Conservation (phyloP, 495 filamentous ascomycete genomes). For the Penicillium canescens region DNA sequence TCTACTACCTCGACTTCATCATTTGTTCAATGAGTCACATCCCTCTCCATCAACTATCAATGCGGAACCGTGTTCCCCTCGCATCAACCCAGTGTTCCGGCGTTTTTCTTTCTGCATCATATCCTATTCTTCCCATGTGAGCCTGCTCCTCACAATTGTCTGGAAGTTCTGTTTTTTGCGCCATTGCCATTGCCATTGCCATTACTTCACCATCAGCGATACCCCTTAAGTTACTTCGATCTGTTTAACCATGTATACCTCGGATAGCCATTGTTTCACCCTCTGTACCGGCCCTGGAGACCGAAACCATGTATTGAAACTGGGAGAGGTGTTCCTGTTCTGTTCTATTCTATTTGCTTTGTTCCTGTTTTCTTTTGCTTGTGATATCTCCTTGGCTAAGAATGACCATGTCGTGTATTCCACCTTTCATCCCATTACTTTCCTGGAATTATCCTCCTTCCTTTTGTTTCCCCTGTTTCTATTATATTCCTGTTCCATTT, state of each 20-base stretch:
- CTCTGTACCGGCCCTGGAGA: neutral
- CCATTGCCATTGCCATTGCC: conserved; percentile 23
- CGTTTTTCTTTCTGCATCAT: conserved; percentile 28
- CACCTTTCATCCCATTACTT: too few species aligned
- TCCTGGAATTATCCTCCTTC: too few species aligned
- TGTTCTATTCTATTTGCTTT: neutral
- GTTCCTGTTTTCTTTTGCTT: too few species aligned
- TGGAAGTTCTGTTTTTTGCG: conserved; percentile 12
- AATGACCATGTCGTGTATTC: too few species aligned
- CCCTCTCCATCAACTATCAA: neutral
- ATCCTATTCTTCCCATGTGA: conserved; percentile 18
- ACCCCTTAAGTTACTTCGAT: conserved; percentile 25
- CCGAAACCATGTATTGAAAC: neutral
- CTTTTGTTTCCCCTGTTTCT: neutral
- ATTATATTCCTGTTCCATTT: conserved; percentile 6
- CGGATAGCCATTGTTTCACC: neutral
- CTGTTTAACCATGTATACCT: conserved; percentile 7
- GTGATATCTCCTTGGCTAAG: too few species aligned
- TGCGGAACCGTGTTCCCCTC: conserved; percentile 4
- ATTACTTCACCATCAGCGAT: conserved; percentile 17
- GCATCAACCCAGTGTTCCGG: conserved; percentile 9
- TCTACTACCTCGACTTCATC: conserved; percentile 44
- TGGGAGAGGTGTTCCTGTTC: neutral
- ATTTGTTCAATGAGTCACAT: conserved; percentile 18
- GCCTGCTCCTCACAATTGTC: conserved; percentile 12